These are phyloP conservation scores for Xylaria sp. DNA, from an alignment of 495 filamentous ascomycete genomes.

Conservation along the genomic window DNA sequence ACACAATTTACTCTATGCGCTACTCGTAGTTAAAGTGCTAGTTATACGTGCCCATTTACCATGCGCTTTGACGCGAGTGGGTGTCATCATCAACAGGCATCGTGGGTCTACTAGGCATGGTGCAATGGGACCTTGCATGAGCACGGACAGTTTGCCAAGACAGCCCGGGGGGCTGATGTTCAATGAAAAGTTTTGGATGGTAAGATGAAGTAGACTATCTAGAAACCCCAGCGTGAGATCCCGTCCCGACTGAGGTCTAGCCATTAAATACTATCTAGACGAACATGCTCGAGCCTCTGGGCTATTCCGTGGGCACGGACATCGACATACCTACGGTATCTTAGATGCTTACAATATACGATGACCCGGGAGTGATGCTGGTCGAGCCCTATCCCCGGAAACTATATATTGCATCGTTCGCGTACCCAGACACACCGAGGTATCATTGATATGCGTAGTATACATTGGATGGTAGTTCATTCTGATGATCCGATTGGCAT, in stretches of 20 bases:
- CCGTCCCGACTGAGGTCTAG: not conserved
- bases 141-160: conserved; percentile 2
- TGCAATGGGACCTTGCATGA: conserved; percentile 10
- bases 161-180: not conserved
- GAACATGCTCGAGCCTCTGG: not conserved
- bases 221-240: not conserved
- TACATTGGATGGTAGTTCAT: not conserved
- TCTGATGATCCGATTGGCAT: conserved; percentile 5
- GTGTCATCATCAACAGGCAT: not conserved
- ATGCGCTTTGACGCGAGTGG: conserved; percentile 5
- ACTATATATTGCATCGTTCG: not conserved
- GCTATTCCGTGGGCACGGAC: not conserved
- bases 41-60: not conserved
- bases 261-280: not conserved
- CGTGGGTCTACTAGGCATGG: conserved; percentile 6
- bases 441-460: not conserved
- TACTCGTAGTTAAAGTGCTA: not conserved
- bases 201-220: not conserved
- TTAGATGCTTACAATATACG: not conserved
- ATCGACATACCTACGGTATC: not conserved
- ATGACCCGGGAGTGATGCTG: not conserved
- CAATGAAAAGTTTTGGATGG: not conserved
- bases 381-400: not conserved
- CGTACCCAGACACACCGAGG: not conserved
- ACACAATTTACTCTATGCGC: not conserved